Percentiles rank a stretch among this genome's conserved stretches.
Evolutionary conservation across 1,284 basidiomycete species (phyloP).

Genomic region (Puccinia novopanici): DNA sequence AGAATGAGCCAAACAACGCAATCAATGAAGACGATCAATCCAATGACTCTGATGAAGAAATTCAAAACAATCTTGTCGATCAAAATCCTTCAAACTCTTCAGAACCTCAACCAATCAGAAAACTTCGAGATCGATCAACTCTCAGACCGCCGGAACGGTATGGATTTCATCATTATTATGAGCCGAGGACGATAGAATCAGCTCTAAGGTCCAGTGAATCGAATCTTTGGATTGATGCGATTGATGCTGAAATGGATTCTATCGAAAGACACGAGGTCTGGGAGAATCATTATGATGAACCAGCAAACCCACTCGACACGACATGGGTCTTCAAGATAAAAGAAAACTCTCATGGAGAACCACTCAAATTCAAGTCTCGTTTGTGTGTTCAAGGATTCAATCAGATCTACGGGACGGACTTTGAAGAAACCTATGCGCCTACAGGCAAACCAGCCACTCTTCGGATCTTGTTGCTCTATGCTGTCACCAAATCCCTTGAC

Average conservation of each 20-base stretch:
- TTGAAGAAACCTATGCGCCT: no score
- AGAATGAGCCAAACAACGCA: background rate
- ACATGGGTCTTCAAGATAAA: background rate
- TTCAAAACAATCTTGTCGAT: background rate
- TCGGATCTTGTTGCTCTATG: no score
- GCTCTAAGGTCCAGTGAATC: background rate
- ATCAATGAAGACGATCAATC: background rate
- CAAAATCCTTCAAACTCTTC: background rate
- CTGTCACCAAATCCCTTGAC: no score
- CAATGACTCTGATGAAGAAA: background rate
- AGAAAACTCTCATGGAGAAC: no score
- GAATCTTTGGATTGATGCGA: background rate
- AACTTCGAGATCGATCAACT: background rate
- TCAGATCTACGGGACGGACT: no score
- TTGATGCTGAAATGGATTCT: background rate
- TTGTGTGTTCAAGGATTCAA: no score
- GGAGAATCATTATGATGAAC: background rate
- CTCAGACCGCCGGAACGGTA: background rate
- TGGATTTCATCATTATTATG: slow-evolving; percentile 1
- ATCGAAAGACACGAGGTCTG: background rate
- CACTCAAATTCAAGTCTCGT: no score
- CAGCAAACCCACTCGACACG: background rate
- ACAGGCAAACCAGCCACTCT: no score
- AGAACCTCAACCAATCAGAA: background rate
- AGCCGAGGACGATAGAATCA: background rate